Conservation (phyloP, 768 basidiomycete genomes). For the Floccularia luteovirens region DNA sequence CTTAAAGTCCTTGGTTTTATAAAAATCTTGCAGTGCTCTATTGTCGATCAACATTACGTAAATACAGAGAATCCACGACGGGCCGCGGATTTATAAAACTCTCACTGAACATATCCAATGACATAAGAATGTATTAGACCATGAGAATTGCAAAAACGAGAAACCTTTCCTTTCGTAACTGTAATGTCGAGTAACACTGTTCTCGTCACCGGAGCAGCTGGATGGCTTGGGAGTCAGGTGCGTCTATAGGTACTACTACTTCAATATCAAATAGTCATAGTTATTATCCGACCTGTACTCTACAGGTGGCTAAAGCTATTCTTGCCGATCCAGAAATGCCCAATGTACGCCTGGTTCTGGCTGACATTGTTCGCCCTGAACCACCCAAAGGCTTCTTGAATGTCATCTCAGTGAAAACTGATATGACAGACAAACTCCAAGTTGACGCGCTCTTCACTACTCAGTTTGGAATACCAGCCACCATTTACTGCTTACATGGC, state of each 20-base stretch:
- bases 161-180: too few species aligned
- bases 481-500: constrained; percentile 43
- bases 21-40: too few species aligned
- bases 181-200: constrained; percentile 22
- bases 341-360: constrained; percentile 39
- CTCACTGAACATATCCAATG: too few species aligned
- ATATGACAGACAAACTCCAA: constrained; percentile 28
- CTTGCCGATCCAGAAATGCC: constrained; percentile 21
- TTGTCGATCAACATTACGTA: too few species aligned
- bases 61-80: too few species aligned
- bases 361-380: constrained; percentile 36
- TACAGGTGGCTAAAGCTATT: constrained; percentile 28
- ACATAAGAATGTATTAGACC: too few species aligned
- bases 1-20: too few species aligned
- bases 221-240: constrained; percentile 31
- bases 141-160: too few species aligned
- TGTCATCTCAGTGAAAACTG: constrained; percentile 26
- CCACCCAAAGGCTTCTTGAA: constrained; percentile 19
- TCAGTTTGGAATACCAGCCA: constrained; percentile 29
- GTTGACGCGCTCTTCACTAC: constrained; percentile 30
- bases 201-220: constrained; percentile 37
- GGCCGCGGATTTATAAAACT: too few species aligned
- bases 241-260: constrained; percentile 10
- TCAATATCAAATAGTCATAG: not conserved
- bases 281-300: not conserved